phyloP scores from a whole-genome alignment of 768 basidiomycete species.

The Butyriboletus loyo region DNA sequence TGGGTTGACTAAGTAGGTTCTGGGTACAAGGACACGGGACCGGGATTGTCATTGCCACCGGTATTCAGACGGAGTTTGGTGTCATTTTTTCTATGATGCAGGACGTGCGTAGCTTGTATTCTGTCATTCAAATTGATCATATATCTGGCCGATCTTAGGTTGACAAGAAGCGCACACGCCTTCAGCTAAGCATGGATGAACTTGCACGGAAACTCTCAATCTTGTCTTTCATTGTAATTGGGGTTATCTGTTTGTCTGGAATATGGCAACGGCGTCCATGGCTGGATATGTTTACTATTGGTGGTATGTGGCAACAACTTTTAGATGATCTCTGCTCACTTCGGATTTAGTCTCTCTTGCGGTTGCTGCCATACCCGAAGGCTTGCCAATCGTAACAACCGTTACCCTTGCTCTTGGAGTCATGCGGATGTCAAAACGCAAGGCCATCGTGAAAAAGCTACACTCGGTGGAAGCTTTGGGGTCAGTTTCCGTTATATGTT shows the following conservation, averaged over 20 bases:
- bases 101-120: slow-evolving; percentile 52
- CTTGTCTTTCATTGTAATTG: slow-evolving; percentile 91
- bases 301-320: slow-evolving; percentile 54
- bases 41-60: slow-evolving; percentile 85
- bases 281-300: slow-evolving; percentile 99
- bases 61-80: slow-evolving; percentile 89
- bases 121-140: neutral
- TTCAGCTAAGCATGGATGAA: slow-evolving; percentile 95
- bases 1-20: slow-evolving; percentile 1
- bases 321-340: slow-evolving; percentile 5
- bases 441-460: slow-evolving; percentile 95
- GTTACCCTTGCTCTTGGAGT: slow-evolving; percentile 96
- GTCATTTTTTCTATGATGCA: slow-evolving; percentile 99
- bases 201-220: slow-evolving; percentile 89
- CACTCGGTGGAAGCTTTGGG: slow-evolving; percentile 94
- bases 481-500: slow-evolving; percentile 95
- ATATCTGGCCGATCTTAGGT: slow-evolving; percentile 33
- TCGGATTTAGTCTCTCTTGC: slow-evolving; percentile 78
- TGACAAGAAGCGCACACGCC: slow-evolving; percentile 88
- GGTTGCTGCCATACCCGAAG: slow-evolving; percentile 98
- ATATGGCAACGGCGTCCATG: slow-evolving; percentile 81
- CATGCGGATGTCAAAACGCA: slow-evolving; percentile 88
- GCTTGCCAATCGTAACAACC: slow-evolving; percentile 94
- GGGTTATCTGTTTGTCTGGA: slow-evolving; percentile 88
- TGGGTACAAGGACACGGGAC: slow-evolving; percentile 62